Evolutionary conservation across 2,329 filamentous ascomycete genomes (phyloP).

Genomic region (Pseudocercospora fijiensis): DNA sequence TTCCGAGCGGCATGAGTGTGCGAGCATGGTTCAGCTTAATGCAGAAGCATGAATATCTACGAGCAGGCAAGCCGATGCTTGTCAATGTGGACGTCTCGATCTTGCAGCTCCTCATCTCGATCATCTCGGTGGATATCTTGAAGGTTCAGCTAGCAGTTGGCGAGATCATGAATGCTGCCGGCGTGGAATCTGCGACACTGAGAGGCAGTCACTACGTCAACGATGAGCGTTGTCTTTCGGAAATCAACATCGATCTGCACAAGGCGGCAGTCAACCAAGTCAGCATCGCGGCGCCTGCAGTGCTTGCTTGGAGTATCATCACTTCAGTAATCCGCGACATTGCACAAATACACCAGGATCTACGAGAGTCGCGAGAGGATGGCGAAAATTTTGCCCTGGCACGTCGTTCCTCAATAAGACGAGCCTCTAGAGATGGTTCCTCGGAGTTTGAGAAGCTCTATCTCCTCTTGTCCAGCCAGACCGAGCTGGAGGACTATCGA

Average conservation of each 20-base stretch:
- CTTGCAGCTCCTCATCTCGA: slow-evolving; percentile 67
- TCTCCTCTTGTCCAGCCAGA: slow-evolving; percentile 24
- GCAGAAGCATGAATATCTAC: slow-evolving; percentile 67
- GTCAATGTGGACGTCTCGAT: slow-evolving; percentile 48
- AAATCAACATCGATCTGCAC: slow-evolving; percentile 57
- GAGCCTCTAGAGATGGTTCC: slow-evolving; percentile 17
- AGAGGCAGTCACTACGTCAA: slow-evolving; percentile 58
- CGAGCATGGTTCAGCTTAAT: slow-evolving; percentile 75
- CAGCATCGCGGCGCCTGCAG: slow-evolving; percentile 67
- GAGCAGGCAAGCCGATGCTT: slow-evolving; percentile 46
- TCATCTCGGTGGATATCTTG: slow-evolving; percentile 70
- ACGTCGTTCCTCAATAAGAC: slow-evolving; percentile 17
- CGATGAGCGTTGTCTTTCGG: slow-evolving; percentile 69
- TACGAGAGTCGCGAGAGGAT: slow-evolving; percentile 36
- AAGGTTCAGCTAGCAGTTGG: slow-evolving; percentile 64
- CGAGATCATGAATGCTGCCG: slow-evolving; percentile 43
- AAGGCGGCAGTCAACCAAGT: slow-evolving; percentile 55
- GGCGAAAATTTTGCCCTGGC: slow-evolving; percentile 19
- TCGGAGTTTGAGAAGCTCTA: slow-evolving; percentile 33
- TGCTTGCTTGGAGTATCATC: slow-evolving; percentile 79
- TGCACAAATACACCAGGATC: slow-evolving; percentile 35
- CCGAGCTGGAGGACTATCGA: slow-evolving; percentile 34
- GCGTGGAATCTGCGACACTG: slow-evolving; percentile 12
- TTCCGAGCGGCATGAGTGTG: slow-evolving; percentile 49
- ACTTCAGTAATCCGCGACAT: slow-evolving; percentile 62